These are phyloP conservation scores for Ustilago esculenta DNA, from an alignment of 1,284 basidiomycete genomes.

Conservation along the genomic window DNA sequence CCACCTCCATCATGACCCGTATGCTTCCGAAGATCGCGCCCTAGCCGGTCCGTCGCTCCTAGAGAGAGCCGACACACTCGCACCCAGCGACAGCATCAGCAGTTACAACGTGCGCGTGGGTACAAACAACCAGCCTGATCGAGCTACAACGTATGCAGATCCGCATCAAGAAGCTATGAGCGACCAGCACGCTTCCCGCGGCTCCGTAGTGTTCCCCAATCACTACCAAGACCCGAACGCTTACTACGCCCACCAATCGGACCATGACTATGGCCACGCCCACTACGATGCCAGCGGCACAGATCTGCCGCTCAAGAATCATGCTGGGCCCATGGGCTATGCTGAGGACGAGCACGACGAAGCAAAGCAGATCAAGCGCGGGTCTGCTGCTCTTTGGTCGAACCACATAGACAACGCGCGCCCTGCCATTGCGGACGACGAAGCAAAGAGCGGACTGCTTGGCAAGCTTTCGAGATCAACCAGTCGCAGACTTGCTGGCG, in stretches of 20 bases:
- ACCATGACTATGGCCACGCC: slow-evolving; percentile 15
- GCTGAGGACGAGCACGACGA: slow-evolving; percentile 64
- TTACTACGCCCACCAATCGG: slow-evolving; percentile 13
- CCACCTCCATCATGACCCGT: slow-evolving; percentile 40
- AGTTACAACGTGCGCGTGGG: slow-evolving; percentile 48
- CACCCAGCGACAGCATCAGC: slow-evolving; percentile 53
- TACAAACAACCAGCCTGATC: slow-evolving; percentile 22
- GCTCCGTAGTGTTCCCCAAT: slow-evolving; percentile 5
- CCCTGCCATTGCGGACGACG: slow-evolving; percentile 18
- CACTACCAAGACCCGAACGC: slow-evolving; percentile 16
- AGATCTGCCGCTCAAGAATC: slow-evolving; percentile 46
- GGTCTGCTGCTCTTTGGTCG: slow-evolving; percentile 25
- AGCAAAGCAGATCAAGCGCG: slow-evolving; percentile 48
- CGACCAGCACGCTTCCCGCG: slow-evolving; percentile 8
- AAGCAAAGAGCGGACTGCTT: slow-evolving; percentile 35
- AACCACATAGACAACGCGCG: slow-evolving; percentile 28
- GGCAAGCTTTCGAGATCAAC: slow-evolving; percentile 27
- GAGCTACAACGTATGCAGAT: slow-evolving; percentile 1
- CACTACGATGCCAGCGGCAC: slow-evolving; percentile 38
- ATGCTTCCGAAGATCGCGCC: slow-evolving; percentile 22
- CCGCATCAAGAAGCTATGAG: not conserved
- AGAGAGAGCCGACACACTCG: slow-evolving; percentile 41
- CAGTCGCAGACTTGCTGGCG: slow-evolving; percentile 7
- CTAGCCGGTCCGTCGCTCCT: slow-evolving; percentile 21
- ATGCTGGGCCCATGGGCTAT: slow-evolving; percentile 56